Conservation (phyloP, 495 filamentous ascomycete species). For the Hypoxylon perforatum region DNA sequence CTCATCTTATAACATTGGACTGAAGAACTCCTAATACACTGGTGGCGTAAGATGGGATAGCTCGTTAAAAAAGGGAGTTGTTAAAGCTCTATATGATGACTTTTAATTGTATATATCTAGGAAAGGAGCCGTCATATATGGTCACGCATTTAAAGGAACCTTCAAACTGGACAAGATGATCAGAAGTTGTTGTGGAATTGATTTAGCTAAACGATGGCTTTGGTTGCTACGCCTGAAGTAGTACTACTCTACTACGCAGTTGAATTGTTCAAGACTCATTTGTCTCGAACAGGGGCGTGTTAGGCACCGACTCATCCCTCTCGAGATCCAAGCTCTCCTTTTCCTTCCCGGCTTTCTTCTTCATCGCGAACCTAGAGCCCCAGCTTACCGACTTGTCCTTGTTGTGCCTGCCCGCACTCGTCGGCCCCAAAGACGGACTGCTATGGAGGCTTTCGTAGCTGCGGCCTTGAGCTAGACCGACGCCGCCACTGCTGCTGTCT, state of each 20-base stretch:
- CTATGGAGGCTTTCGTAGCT: constrained; percentile 59
- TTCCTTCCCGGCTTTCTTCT: constrained; percentile 58
- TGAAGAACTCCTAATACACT: too few relatives aligned
- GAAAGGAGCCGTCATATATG: too few relatives aligned
- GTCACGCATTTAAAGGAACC: too few relatives aligned
- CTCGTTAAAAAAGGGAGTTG: too few relatives aligned
- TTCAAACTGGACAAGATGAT: too few relatives aligned
- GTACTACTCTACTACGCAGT: constrained; percentile 5
- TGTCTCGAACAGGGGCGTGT: constrained; percentile 25
- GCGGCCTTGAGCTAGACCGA: constrained; percentile 43
- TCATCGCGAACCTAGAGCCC: constrained; percentile 59
- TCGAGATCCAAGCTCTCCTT: constrained; percentile 61
- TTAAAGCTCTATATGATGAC: too few relatives aligned
- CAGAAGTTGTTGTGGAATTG: constrained; percentile 4
- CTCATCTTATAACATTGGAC: too few relatives aligned
- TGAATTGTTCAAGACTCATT: background rate
- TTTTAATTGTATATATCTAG: too few relatives aligned
- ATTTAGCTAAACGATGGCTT: constrained; percentile 8
- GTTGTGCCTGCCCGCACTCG: constrained; percentile 45
- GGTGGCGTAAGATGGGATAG: too few relatives aligned
- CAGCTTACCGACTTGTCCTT: constrained; percentile 54
- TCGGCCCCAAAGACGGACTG: constrained; percentile 52
- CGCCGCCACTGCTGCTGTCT: constrained; percentile 46
- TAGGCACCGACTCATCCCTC: constrained; percentile 44
- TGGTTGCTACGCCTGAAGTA: too few relatives aligned